phyloP scores from a whole-genome alignment of 192 early-diverging fungal genomes.

The Jimgerdemannia flammicorona region DNA sequence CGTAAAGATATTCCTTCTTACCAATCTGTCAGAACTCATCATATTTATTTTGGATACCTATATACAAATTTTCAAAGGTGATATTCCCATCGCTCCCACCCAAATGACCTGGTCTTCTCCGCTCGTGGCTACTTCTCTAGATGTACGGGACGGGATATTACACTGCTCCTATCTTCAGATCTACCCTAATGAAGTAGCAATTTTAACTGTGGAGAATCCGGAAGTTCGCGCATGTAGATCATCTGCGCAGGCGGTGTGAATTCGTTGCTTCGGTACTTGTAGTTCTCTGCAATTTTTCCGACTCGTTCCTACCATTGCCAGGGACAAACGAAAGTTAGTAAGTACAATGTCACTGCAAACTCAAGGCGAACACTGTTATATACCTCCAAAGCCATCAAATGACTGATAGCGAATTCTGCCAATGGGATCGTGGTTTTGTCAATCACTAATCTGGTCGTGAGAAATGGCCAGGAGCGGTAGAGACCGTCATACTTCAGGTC shows the following conservation, averaged over 20 bases:
- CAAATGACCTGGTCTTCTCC: neutral
- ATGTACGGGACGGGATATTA: neutral
- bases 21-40: no score
- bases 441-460: slow-evolving; percentile 13
- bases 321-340: slow-evolving; percentile 7
- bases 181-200: slow-evolving; percentile 10
- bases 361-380: neutral
- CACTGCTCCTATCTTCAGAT: neutral
- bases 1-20: no score
- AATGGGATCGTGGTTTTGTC: slow-evolving; percentile 18
- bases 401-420: slow-evolving; percentile 14
- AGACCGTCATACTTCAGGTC: slow-evolving; percentile 20
- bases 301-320: slow-evolving; percentile 13
- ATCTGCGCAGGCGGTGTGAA: slow-evolving; percentile 6
- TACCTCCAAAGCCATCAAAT: slow-evolving; percentile 22
- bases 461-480: slow-evolving; percentile 18
- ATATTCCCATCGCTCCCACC: neutral
- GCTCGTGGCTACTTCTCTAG: neutral
- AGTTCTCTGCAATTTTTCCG: slow-evolving; percentile 13
- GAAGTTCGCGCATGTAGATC: slow-evolving; percentile 10
- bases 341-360: slow-evolving; percentile 12
- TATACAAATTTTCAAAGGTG: neutral
- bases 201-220: slow-evolving; percentile 9
- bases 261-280: slow-evolving; percentile 12
- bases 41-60: no score